Base-by-base conservation (phyloP, 2,329 filamentous ascomycete genomes). In the Fusarium cicatricum region DNA sequence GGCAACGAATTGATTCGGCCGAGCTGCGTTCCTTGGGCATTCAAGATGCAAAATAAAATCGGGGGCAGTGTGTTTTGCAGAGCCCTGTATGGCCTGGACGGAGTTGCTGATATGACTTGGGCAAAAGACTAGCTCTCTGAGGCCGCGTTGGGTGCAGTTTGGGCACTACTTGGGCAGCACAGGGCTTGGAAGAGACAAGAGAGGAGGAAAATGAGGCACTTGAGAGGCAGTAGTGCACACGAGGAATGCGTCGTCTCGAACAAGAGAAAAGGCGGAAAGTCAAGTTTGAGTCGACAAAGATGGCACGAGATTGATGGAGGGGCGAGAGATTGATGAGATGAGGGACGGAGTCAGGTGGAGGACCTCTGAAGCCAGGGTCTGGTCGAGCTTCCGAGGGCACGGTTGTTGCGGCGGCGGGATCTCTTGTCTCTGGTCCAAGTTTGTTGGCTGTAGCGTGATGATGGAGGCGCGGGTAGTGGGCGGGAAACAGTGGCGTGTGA, bases 401-500 rank as follows among this genome's bases (percentile, higher is more conserved):
- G 56, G 64, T 55, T 55, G 52, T 51, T 49, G 54, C 52, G 48
- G 40, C 23, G 51, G 34, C 19, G 51, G 58, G 45, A 52, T 58
- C 44, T 54, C 26, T 55, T 26, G 23, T 26, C 23, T 26, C 33
- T 49, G 44, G 44, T n/a, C 16, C 40, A 33, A 37, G 43, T 32
- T 21, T 44, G 41, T 33, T 51, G 46, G 23, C 28, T 43, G 37
- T 49, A 62, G 60, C 50, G 58, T 55, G 63, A 66, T 66, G 64
- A 67, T 66, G 52, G 62, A 64, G 65, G 65, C 65, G 64, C 62
- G 57, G 64, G 52, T 64, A 67, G 62, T 64, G 48, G 44, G 57
- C 52, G 54, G 56, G 65, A 66, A 62, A 52, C 23, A 48, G 48
- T 64, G 65, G 65, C 64, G 59, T 67, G 64, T 67, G 64, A 62